Conservation (phyloP, 148 eudicot genomes). For the Oxyria digyna region DNA sequence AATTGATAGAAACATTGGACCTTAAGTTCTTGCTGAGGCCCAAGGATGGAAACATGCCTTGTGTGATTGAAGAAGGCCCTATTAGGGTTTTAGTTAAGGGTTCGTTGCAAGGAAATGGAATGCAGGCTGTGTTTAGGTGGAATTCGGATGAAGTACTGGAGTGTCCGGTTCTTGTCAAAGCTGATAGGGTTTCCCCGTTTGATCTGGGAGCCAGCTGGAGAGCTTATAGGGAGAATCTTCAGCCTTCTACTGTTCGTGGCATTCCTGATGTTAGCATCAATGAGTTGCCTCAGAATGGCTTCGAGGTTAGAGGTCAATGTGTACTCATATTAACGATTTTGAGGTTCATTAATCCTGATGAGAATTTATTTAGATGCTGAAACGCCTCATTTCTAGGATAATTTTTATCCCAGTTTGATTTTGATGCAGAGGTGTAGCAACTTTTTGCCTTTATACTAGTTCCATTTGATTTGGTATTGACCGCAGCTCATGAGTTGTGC, state of each 20-base stretch:
- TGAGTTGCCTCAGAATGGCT: conserved; percentile 31
- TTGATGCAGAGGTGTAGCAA: neutral
- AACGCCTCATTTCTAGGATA: neutral
- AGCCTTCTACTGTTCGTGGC: conserved; percentile 87
- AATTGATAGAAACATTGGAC: conserved; percentile 58
- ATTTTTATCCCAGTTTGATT: neutral
- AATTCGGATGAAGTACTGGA: conserved; percentile 47
- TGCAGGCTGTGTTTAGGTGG: conserved; percentile 61
- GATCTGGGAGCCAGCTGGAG: conserved; percentile 98
- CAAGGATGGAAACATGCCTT: conserved; percentile 37
- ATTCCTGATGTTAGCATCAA: conserved; percentile 87
- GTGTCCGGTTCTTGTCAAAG: conserved; percentile 61
- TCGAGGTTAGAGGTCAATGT: conserved; percentile 39
- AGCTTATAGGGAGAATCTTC: conserved; percentile 72
- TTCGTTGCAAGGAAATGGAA: conserved; percentile 62
- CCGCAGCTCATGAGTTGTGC: neutral
- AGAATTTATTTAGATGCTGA: neutral
- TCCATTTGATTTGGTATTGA: neutral
- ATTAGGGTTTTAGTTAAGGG: conserved; percentile 65
- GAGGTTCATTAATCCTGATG: no score
- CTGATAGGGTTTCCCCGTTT: conserved; percentile 79
- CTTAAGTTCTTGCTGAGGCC: conserved; percentile 92
- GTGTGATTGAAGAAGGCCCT: conserved; percentile 78
- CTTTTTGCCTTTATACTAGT: neutral
- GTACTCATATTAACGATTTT: neutral